A percentile compares a stretch with the other conserved stretches of the same genome.
Evolutionary conservation across 257 asterid species (phyloP).

Genomic region (Forsythia suspensa): DNA sequence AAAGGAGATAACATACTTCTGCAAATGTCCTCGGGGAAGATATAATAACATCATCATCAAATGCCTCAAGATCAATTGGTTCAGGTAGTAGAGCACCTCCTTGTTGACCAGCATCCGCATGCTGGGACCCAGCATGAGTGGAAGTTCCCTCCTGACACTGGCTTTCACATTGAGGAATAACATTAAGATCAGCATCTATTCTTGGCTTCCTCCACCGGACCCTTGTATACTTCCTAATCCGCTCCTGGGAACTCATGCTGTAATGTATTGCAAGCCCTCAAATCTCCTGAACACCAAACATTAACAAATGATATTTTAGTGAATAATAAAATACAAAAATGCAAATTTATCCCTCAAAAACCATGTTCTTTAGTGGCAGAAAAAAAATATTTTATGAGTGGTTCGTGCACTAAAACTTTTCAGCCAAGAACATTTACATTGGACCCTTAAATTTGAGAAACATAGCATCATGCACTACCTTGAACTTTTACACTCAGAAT

Average conservation of each 20-base stretch:
- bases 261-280: neutral
- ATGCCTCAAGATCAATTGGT: constrained; percentile 45
- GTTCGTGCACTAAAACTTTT: no score
- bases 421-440: no score
- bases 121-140: constrained; percentile 12
- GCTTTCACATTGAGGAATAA: constrained; percentile 25
- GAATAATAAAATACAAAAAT: no score
- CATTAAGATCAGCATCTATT: constrained; percentile 39
- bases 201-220: constrained; percentile 29
- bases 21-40: constrained; percentile 43
- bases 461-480: no score
- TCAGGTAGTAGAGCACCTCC: constrained; percentile 20
- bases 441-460: no score
- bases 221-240: constrained; percentile 26
- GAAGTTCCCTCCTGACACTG: constrained; percentile 39
- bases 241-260: constrained; percentile 35
- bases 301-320: neutral
- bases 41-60: constrained; percentile 51
- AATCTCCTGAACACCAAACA: neutral
- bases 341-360: no score
- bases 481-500: no score
- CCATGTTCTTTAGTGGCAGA: no score
- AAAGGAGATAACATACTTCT: constrained; percentile 22
- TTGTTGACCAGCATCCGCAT: constrained; percentile 12
- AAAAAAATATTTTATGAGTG: no score